Evolutionary conservation across 805 yeast genomes (phyloP).

Genomic region (Yamadazyma nakazawae): DNA sequence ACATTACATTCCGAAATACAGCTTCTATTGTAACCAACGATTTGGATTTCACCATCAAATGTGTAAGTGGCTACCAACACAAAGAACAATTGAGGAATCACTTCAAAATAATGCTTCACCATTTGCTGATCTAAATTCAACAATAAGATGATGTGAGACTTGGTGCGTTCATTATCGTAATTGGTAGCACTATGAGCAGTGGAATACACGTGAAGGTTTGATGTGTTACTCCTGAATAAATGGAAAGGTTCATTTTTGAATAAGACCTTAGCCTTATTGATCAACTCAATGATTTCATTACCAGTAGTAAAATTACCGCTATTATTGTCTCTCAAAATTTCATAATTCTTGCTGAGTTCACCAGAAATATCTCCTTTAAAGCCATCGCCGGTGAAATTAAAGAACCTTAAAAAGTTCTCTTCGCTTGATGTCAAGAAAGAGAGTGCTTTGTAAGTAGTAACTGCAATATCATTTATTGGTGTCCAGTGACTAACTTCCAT

Average conservation of each 20-base stretch:
- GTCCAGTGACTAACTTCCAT: slow-evolving; percentile 70
- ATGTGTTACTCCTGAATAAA: slow-evolving; percentile 52
- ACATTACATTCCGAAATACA: slow-evolving; percentile 18
- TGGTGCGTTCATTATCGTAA: slow-evolving; percentile 52
- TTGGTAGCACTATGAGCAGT: slow-evolving; percentile 64
- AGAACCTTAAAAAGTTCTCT: slow-evolving; percentile 25
- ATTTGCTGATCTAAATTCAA: slow-evolving; percentile 52
- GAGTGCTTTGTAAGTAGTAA: slow-evolving; percentile 40
- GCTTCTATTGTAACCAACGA: slow-evolving; percentile 12
- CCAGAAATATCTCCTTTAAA: slow-evolving; percentile 21
- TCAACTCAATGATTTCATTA: slow-evolving; percentile 48
- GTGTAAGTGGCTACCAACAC: slow-evolving; percentile 16
- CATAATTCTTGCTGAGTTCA: slow-evolving; percentile 24
- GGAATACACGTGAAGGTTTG: slow-evolving; percentile 45
- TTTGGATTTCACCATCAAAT: slow-evolving; percentile 19
- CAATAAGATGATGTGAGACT: slow-evolving; percentile 63
- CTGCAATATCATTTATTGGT: slow-evolving; percentile 52
- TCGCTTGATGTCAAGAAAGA: slow-evolving; percentile 11
- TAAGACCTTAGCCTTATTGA: slow-evolving; percentile 68
- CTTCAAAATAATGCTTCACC: slow-evolving; percentile 15
- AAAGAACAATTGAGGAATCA: slow-evolving; percentile 9
- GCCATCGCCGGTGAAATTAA: slow-evolving; percentile 23
- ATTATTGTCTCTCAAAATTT: slow-evolving; percentile 16
- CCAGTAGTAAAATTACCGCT: slow-evolving; percentile 15
- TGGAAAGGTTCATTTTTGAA: slow-evolving; percentile 85